Evolutionary conservation across 495 filamentous ascomycete species (phyloP).

Genomic region (Trypethelium eluteriae): DNA sequence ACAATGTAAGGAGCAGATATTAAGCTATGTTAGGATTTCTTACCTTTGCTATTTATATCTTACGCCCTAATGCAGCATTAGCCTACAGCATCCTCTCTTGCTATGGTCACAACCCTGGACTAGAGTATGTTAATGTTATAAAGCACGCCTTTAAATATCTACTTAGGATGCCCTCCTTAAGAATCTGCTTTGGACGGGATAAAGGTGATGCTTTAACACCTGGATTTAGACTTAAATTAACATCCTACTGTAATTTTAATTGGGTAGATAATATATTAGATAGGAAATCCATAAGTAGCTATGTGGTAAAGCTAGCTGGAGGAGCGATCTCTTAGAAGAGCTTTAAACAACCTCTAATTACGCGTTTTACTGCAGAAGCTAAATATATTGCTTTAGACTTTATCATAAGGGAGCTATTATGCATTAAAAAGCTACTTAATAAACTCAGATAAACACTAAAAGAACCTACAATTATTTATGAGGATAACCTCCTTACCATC

Average conservation of each 20-base stretch:
- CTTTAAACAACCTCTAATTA: too few relatives aligned
- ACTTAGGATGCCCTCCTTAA: background rate
- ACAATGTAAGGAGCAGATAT: background rate
- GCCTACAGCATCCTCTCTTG: background rate
- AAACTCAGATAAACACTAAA: too few relatives aligned
- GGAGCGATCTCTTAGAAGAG: too few relatives aligned
- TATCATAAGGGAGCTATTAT: background rate
- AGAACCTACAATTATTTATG: too few relatives aligned
- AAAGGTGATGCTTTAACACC: background rate
- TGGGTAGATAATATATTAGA: background rate
- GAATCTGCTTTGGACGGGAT: background rate
- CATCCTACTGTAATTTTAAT: background rate
- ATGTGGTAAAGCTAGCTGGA: too few relatives aligned
- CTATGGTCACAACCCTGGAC: background rate
- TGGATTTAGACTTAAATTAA: background rate
- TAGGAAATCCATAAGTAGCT: background rate
- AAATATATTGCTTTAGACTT: background rate
- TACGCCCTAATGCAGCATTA: background rate
- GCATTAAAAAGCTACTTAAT: too few relatives aligned
- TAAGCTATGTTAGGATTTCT: background rate
- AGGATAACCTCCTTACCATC: too few relatives aligned
- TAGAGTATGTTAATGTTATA: background rate
- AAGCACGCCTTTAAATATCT: too few relatives aligned
- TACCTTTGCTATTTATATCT: background rate
- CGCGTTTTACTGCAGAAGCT: background rate